Evolutionary conservation across 768 basidiomycete species (phyloP).

Genomic region (Xerocomus spinulosus): DNA sequence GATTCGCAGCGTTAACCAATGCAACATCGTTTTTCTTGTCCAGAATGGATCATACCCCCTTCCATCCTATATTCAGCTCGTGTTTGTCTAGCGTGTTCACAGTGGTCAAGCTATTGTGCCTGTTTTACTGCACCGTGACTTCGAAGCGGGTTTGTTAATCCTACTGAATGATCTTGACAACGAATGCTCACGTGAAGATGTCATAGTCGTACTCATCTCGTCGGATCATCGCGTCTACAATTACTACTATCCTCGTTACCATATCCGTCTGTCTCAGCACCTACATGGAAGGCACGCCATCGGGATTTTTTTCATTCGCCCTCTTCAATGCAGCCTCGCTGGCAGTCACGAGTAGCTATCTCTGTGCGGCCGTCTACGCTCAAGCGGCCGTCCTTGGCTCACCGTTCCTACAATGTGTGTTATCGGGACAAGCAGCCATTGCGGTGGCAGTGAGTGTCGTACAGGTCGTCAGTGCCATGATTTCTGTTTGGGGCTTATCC

Average conservation of each 20-base stretch:
- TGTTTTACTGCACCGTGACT: constrained; percentile 67
- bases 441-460: constrained; percentile 74
- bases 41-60: constrained; percentile 54
- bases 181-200: background rate
- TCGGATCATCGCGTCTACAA: constrained; percentile 46
- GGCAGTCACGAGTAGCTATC: constrained; percentile 62
- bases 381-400: constrained; percentile 76
- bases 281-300: constrained; percentile 47
- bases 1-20: constrained; percentile 65
- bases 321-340: constrained; percentile 58
- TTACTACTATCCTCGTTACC: constrained; percentile 50
- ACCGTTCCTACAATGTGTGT: constrained; percentile 61
- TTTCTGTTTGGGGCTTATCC: constrained; percentile 47
- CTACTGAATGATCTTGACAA: background rate
- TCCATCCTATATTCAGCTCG: constrained; percentile 55
- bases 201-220: constrained; percentile 53
- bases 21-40: constrained; percentile 76
- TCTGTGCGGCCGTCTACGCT: constrained; percentile 70
- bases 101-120: constrained; percentile 58
- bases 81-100: constrained; percentile 61
- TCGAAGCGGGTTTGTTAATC: constrained; percentile 52
- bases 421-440: constrained; percentile 80
- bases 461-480: constrained; percentile 59
- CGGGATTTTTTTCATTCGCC: constrained; percentile 62
- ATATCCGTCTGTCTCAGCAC: constrained; percentile 61